Base-by-base conservation (phyloP, 1,139 yeast species). In the Geotrichum europaeum region DNA sequence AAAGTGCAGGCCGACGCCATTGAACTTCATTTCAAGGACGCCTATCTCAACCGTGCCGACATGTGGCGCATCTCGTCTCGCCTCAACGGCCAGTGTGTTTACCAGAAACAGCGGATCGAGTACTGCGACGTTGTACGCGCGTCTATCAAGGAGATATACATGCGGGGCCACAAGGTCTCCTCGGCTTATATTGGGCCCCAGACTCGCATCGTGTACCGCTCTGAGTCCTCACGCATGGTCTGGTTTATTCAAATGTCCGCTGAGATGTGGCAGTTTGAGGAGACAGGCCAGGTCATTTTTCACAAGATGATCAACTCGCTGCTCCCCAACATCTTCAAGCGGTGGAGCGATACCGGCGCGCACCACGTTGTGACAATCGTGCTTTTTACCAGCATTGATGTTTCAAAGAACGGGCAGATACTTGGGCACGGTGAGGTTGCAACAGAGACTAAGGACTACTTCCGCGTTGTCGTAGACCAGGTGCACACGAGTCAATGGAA, bases 201-300 rank as follows among this genome's bases (percentile, higher is more conserved):
- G 40, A 92, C 98, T 4, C 87, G 86, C 66, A 76, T 94, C 20
- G 89, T 91, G 0, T 92, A 87, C 70, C 80, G 99, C 57, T 89
- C 97, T 0, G 97, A 94, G 68, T 86, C 96, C 55, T 95, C 97
- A 1, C 83, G 88, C 62, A 76, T 92, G 62, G 82, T 90, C 13
- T 88, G 92, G 56, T 78, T 94, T 63, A 84, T 94, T 57, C 99
- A 94, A 71, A 83, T 92, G 66, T 89, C 97, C 1, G 80, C 87
- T 52, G 99, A 94, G 69, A 94, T 94, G 97, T 94, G 97, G 96
- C 91, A 91, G 70, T 94, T 94, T 73, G 98, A 94, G 73, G 97
- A 92, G 70, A 88, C 87, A 66, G 99, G 99, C 0, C 97, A 92
- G 69, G 88, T 92, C 57, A 83, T 90, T 82, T 94, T 92, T 71